Percentiles rank a stretch among this genome's conserved stretches.
Conservation (phyloP, 78 protist species). For the Dictyostelium firmibasis region DNA sequence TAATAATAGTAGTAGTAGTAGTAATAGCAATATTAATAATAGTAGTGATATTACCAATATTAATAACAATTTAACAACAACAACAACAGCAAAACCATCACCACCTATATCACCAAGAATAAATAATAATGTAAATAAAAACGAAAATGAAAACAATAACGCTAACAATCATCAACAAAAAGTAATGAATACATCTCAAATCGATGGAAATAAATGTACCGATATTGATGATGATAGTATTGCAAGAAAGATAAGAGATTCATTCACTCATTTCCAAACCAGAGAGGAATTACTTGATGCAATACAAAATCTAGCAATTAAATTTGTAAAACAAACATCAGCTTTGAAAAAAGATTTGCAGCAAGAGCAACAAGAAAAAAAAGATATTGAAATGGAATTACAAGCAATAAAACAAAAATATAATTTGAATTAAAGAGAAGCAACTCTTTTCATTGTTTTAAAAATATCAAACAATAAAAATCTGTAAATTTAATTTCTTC, state of each 20-base stretch:
- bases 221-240: slow-evolving; percentile 23
- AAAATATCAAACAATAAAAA: no score
- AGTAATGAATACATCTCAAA: background rate
- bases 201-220: background rate
- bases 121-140: background rate
- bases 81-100: background rate
- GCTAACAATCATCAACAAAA: background rate
- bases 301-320: slow-evolving; percentile 27
- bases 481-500: no score
- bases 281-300: slow-evolving; percentile 58
- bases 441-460: no score
- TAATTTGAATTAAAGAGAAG: background rate
- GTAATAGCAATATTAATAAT: no score
- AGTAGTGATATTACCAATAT: background rate
- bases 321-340: slow-evolving; percentile 51
- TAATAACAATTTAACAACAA: background rate
- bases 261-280: slow-evolving; percentile 23
- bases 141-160: background rate
- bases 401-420: background rate
- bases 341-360: slow-evolving; percentile 26
- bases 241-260: slow-evolving; percentile 42
- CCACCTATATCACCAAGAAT: background rate
- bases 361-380: slow-evolving; percentile 2
- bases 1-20: background rate
- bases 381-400: background rate